Evolutionary conservation across 352 stramenopile genomes (phyloP), one percentile per base, ranked within the genome.

Genomic region (Phytophthora europaea): DNA sequence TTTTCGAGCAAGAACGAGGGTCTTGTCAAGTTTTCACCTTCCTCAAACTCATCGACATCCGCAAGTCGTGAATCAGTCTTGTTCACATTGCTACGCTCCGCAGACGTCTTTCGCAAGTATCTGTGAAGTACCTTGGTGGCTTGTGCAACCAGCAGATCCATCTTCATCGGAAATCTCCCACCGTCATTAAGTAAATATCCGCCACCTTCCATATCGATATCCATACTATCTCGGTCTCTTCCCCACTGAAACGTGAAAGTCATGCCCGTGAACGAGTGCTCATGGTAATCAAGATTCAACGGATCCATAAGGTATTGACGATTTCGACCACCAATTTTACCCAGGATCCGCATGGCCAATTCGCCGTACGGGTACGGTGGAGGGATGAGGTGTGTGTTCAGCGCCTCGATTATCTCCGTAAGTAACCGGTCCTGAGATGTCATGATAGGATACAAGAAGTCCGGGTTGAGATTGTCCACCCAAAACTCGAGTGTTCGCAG

Each of bases 401-500:
- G 77, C n/a, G 97, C 93, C 61, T 96, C 89, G 67, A 99, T 99
- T 59, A 99, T 94, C 56, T 98, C 90, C 12, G 94, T 98, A 10
- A 99, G 85, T 33, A 98, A 57, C 6, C 89, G 81, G 20, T 96
- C 90, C 60, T 97, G 90, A 10, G 89, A 96, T 12, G 87, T 96
- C 90, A 98, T 97, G 71, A 98, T 96, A 43, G 91, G 89, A 78
- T 98, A 98, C 31, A 99, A 74, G 72, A 98, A 99, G 64, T 99
- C 95, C 6, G 97, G 94, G 78, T 99, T 99, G 16, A 99, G 79
- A 76, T 99, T 99, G 78, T 99, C 98, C 8, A 99, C 93, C 98
- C 98, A 99, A 76, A 99, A 99, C 81, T 99, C 98, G 2, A 99
- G 84, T 23, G 95, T 99, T 6, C 95, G 87, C 33, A 99, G 78